Evolutionary conservation across 208 protist species (phyloP), one percentile per base, ranked within the genome.

Genomic region (Crithidia fasciculata): DNA sequence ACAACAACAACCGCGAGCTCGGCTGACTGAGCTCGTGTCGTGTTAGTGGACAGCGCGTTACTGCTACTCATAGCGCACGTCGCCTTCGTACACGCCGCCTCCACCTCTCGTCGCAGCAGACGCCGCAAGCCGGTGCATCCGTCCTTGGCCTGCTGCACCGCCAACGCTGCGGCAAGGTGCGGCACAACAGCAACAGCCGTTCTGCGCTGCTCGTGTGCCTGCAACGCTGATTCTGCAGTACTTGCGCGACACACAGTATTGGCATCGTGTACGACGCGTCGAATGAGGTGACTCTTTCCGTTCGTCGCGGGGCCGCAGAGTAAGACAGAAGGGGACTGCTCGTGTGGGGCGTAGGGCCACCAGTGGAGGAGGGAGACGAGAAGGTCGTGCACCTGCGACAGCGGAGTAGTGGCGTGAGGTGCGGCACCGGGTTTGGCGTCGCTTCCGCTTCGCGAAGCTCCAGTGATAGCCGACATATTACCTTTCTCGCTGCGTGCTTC

Each of bases 221-320:
- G n/a, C 1, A 69, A 52, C 5, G 57, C 64, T 1, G 49, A 37
- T 12, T 8, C 2, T 39, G 13, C 49, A 4, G 5, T 36, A 5
- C 15, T 5, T 66, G 18, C 7, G 13, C 15, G 8, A 3, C 10
- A 28, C 10, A 15, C 4, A 12, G 45, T 53, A 41, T 62, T 49
- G 2, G 60, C 58, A 6, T 47, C 54, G 8, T 18, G 10, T 9
- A 74, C 41, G 43, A 61, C 69, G 1, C 57, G 15, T 4, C 67
- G 65, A 8, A 91, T 65, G 2, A 90, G 78, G 67, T 88, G 69
- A 18, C 83, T 90, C 63, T 95, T 95, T 41, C 90, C 90, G 53
- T 88, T 93, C 0, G 80, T 77, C 8, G 86, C 73, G 2, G 87
- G 81, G 0, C 87, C 84, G 45, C 81, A 81, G 6, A 95, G 74